phyloP scores from a whole-genome alignment of 306 rosid genomes.

The Castanea crenata region DNA sequence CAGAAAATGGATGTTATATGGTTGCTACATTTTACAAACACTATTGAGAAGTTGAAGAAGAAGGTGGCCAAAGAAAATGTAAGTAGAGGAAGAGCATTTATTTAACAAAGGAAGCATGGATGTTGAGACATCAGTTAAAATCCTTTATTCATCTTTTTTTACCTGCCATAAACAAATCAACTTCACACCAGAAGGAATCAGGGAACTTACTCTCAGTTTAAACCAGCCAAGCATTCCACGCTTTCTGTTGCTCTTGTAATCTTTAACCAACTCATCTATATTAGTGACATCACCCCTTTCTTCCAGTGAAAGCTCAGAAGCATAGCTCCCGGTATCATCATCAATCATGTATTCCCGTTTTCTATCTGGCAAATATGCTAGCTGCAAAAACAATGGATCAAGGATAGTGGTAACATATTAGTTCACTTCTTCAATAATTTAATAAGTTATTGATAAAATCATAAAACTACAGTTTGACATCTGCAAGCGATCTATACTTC shows the following conservation, averaged over 20 bases:
- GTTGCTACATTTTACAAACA: not conserved
- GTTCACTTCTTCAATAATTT: slow-evolving; percentile 2
- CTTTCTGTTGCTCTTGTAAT: slow-evolving; percentile 57
- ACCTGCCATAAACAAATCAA: not conserved
- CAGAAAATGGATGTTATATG: not conserved
- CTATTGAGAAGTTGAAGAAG: not conserved
- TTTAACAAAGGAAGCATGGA: not conserved
- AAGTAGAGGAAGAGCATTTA: not conserved
- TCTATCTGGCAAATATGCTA: slow-evolving; percentile 82
- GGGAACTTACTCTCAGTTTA: slow-evolving; percentile 54
- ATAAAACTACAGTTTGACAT: slow-evolving; percentile 9
- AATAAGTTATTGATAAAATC: not conserved
- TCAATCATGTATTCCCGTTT: slow-evolving; percentile 61
- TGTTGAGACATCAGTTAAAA: not conserved
- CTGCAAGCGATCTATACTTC: not conserved
- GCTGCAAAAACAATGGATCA: slow-evolving; percentile 50
- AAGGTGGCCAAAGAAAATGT: not conserved
- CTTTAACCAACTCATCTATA: slow-evolving; percentile 73
- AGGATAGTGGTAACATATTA: not conserved
- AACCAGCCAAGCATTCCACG: slow-evolving; percentile 92
- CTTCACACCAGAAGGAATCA: slow-evolving; percentile 14
- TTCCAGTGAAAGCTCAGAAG: slow-evolving; percentile 61
- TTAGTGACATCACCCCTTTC: slow-evolving; percentile 53
- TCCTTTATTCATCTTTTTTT: not conserved
- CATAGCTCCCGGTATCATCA: slow-evolving; percentile 61